Conservation (phyloP, 176 grass and related monocot species). For the Raddia guianensis region DNA sequence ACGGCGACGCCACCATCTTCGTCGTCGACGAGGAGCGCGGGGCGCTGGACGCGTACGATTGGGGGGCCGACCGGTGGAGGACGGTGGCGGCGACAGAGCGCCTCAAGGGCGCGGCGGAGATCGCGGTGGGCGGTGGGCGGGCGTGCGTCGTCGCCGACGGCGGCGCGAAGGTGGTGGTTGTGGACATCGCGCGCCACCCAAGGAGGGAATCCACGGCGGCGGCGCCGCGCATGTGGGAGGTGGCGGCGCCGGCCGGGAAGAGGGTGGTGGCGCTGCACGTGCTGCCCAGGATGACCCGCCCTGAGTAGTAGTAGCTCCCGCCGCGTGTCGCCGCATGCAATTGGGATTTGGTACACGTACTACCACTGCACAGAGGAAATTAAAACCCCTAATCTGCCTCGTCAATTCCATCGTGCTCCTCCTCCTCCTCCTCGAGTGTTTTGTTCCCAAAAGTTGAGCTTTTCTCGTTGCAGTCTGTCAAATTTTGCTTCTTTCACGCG, state of each 20-base stretch:
- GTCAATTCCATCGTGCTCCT: neutral
- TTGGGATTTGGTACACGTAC: slow-evolving; percentile 29
- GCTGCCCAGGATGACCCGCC: slow-evolving; percentile 66
- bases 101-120: slow-evolving; percentile 63
- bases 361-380: neutral
- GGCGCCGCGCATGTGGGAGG: slow-evolving; percentile 50
- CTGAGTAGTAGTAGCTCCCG: slow-evolving; percentile 44
- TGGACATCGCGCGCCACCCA: slow-evolving; percentile 34
- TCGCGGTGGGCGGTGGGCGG: slow-evolving; percentile 49
- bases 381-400: neutral
- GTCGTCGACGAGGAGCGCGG: slow-evolving; percentile 66
- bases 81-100: slow-evolving; percentile 45
- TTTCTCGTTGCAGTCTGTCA: neutral
- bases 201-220: neutral
- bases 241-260: slow-evolving; percentile 69
- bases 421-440: neutral
- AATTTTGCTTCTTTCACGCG: neutral
- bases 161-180: slow-evolving; percentile 53
- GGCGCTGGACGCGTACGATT: slow-evolving; percentile 55
- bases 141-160: slow-evolving; percentile 53
- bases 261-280: slow-evolving; percentile 68
- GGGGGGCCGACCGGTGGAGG: slow-evolving; percentile 56
- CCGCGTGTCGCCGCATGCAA: slow-evolving; percentile 11
- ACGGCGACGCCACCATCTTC: slow-evolving; percentile 43
- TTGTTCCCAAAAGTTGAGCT: neutral